phyloP scores from a whole-genome alignment of 2,329 filamentous ascomycete genomes.

The Plectosphaerella plurivora region DNA sequence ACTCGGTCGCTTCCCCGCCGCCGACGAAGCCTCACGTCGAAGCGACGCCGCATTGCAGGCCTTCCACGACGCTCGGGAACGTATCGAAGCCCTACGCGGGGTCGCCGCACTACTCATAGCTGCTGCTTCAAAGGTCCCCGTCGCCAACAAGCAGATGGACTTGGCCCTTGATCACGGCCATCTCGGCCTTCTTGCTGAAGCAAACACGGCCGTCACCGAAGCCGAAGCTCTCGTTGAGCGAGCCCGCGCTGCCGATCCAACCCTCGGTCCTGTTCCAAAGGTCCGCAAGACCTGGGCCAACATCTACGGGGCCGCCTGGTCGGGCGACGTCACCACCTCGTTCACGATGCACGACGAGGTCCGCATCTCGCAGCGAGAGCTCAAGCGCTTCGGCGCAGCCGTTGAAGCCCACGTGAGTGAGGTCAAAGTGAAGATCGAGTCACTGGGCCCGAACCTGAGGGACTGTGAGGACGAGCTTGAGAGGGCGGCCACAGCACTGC shows the following conservation, averaged over 20 bases:
- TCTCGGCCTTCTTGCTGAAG: constrained; percentile 44
- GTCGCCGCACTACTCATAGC: constrained; percentile 32
- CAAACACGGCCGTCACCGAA: constrained; percentile 36
- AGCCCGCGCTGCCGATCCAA: constrained; percentile 32
- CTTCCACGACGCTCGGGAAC: constrained; percentile 30
- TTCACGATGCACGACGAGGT: constrained; percentile 49
- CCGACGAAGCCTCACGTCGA: constrained; percentile 40
- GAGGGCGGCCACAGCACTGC: constrained; percentile 30
- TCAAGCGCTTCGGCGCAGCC: neutral
- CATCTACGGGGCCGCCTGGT: constrained; percentile 46
- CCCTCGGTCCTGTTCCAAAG: constrained; percentile 30
- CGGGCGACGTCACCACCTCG: constrained; percentile 50
- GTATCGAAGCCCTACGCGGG: constrained; percentile 33
- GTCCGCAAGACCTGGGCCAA: constrained; percentile 39
- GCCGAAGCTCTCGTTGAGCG: constrained; percentile 33
- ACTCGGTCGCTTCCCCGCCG: constrained; percentile 46
- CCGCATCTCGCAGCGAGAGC: constrained; percentile 9
- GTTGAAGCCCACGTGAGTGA: constrained; percentile 14
- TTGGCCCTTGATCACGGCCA: constrained; percentile 38
- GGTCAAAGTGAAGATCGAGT: constrained; percentile 22
- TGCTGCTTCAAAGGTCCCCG: constrained; percentile 28
- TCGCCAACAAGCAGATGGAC: constrained; percentile 31
- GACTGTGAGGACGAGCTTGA: constrained; percentile 23
- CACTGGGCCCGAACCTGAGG: constrained; percentile 25
- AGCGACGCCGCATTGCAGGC: constrained; percentile 25